Evolutionary conservation across 371 early-diverging fungal genomes (phyloP).

Genomic region (Mucor plumbeus): DNA sequence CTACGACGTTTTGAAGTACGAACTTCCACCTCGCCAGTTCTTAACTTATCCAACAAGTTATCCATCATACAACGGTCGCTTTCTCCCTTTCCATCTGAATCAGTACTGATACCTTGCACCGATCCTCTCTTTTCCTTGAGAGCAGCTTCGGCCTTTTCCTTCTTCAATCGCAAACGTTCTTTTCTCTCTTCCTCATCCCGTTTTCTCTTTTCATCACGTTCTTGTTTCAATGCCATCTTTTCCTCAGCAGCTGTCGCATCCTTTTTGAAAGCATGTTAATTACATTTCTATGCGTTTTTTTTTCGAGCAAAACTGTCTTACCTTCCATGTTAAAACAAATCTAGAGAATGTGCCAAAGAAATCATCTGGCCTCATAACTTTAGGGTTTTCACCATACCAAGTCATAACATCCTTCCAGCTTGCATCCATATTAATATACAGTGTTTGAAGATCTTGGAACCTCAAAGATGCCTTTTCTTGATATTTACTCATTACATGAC

Average conservation of each 20-base stretch:
- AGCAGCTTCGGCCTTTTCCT: conserved; percentile 34
- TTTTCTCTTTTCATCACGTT: conserved; percentile 45
- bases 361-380: conserved; percentile 42
- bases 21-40: conserved; percentile 36
- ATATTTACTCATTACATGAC: conserved; percentile 31
- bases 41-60: conserved; percentile 35
- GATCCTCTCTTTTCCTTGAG: conserved; percentile 25
- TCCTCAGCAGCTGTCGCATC: conserved; percentile 49
- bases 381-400: conserved; percentile 46
- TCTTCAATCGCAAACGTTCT: conserved; percentile 31
- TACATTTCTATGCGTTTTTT: background rate
- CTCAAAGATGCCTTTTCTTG: conserved; percentile 27
- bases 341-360: conserved; percentile 36
- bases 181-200: conserved; percentile 44
- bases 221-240: conserved; percentile 40
- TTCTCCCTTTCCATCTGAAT: conserved; percentile 26
- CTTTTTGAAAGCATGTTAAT: background rate
- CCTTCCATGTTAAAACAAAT: conserved; percentile 39
- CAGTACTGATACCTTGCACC: conserved; percentile 29
- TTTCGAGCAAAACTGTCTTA: background rate
- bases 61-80: conserved; percentile 41
- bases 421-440: conserved; percentile 46
- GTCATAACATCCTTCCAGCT: conserved; percentile 44
- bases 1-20: conserved; percentile 29
- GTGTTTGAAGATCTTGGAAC: conserved; percentile 37